A percentile compares a stretch with the other conserved stretches of the same genome.
phyloP scores from a whole-genome alignment of 2,329 filamentous ascomycete species.

The Pseudogymnoascus sp. region DNA sequence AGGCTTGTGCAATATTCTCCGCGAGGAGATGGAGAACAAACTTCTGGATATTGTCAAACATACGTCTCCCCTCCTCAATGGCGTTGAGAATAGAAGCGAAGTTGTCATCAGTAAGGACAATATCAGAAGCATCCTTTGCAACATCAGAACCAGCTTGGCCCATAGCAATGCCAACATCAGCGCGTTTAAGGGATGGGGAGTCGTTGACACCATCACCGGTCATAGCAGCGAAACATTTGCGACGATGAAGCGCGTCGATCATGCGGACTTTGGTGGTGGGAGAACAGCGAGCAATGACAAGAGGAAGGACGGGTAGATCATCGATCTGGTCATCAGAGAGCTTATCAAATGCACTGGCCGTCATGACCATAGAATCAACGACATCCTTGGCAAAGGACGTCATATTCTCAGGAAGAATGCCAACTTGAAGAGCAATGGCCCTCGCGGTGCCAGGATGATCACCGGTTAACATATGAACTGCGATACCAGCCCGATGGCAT shows the following conservation, averaged over 20 bases:
- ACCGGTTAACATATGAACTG: slow-evolving; percentile 67
- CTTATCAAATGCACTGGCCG: slow-evolving; percentile 70
- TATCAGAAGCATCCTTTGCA: slow-evolving; percentile 75
- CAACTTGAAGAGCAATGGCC: slow-evolving; percentile 71
- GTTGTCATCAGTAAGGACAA: slow-evolving; percentile 82
- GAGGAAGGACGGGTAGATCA: slow-evolving; percentile 61
- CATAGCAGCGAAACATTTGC: slow-evolving; percentile 78
- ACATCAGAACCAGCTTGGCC: slow-evolving; percentile 65
- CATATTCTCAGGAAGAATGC: slow-evolving; percentile 62
- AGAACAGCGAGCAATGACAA: slow-evolving; percentile 77
- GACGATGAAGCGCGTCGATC: slow-evolving; percentile 78
- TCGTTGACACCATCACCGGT: slow-evolving; percentile 95
- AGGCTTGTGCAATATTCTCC: slow-evolving; percentile 78
- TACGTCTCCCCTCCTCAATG: slow-evolving; percentile 59
- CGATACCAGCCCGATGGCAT: slow-evolving; percentile 54
- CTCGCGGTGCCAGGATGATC: slow-evolving; percentile 72
- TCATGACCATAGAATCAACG: slow-evolving; percentile 64
- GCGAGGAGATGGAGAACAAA: slow-evolving; percentile 74
- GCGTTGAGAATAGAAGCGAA: slow-evolving; percentile 74
- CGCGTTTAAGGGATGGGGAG: slow-evolving; percentile 77
- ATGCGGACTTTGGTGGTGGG: slow-evolving; percentile 84
- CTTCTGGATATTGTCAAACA: slow-evolving; percentile 69
- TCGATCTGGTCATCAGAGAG: slow-evolving; percentile 71
- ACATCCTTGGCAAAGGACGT: slow-evolving; percentile 51
- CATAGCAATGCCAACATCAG: slow-evolving; percentile 81